These are phyloP conservation scores for Penicillium sp. DNA, from an alignment of 2,329 filamentous ascomycete species.

Conservation along the genomic window DNA sequence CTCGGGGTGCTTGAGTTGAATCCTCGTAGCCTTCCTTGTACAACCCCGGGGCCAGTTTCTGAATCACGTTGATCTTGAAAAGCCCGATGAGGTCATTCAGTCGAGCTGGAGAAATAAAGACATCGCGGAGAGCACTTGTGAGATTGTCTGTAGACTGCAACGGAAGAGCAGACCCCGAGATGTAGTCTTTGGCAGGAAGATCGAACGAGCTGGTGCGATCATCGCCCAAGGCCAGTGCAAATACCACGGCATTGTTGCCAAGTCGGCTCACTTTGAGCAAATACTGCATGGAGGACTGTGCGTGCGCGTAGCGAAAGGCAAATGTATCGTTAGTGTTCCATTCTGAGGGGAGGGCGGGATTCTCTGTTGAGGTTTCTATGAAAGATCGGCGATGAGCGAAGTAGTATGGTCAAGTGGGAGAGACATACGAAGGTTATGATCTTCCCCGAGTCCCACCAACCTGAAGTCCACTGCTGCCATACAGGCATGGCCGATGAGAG, in stretches of 20 bases:
- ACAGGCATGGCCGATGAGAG: constrained; percentile 76
- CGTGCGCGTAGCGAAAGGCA: constrained; percentile 80
- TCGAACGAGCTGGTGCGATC: constrained; percentile 78
- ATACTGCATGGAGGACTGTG: constrained; percentile 78
- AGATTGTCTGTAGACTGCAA: constrained; percentile 37
- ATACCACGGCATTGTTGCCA: constrained; percentile 75
- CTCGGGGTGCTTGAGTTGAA: constrained; percentile 28
- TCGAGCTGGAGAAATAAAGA: constrained; percentile 69
- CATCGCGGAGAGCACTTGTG: constrained; percentile 42
- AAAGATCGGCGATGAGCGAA: not conserved
- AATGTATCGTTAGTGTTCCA: constrained; percentile 75
- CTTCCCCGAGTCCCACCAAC: constrained; percentile 77
- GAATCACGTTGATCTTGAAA: constrained; percentile 74
- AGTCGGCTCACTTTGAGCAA: constrained; percentile 76
- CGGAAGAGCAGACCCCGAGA: constrained; percentile 59
- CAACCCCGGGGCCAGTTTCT: constrained; percentile 72
- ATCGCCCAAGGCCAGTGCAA: constrained; percentile 71
- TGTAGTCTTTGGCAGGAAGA: constrained; percentile 65
- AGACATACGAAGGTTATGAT: constrained; percentile 61
- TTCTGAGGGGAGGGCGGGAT: constrained; percentile 57
- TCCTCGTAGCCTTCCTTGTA: constrained; percentile 76
- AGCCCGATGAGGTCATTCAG: constrained; percentile 65
- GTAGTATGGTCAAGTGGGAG: not conserved
- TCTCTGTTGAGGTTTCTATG: constrained; percentile 28
- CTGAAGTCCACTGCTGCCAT: constrained; percentile 76